phyloP scores from a whole-genome alignment of 768 basidiomycete genomes.

The Lanmaoa pseudosensibilis region DNA sequence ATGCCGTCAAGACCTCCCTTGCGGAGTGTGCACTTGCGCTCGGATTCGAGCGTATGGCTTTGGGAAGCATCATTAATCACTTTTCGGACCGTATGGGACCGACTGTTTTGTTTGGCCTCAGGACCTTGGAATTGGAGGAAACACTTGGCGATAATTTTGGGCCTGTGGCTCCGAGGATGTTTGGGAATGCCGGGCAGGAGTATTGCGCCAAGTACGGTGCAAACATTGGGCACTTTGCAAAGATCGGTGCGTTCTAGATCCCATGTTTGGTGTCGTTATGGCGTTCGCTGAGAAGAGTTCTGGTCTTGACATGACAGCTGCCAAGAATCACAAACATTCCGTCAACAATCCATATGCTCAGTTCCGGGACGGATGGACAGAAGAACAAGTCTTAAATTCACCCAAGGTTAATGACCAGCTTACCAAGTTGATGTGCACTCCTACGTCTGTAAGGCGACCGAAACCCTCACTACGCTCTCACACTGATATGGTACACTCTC shows the following conservation, averaged over 20 bases:
- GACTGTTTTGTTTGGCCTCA: slow-evolving; percentile 40
- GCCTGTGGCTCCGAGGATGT: slow-evolving; percentile 68
- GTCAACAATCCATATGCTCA: slow-evolving; percentile 81
- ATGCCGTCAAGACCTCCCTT: slow-evolving; percentile 63
- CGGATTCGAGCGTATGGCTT: slow-evolving; percentile 80
- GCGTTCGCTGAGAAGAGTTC: not conserved
- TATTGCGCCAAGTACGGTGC: slow-evolving; percentile 72
- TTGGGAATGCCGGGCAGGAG: slow-evolving; percentile 67
- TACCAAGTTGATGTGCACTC: slow-evolving; percentile 82
- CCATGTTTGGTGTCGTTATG: not conserved
- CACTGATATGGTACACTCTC: not conserved
- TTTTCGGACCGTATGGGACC: slow-evolving; percentile 54
- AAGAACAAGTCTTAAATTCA: slow-evolving; percentile 64
- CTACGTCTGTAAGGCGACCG: slow-evolving; percentile 61
- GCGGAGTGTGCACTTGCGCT: slow-evolving; percentile 75
- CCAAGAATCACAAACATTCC: slow-evolving; percentile 81
- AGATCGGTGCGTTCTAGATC: slow-evolving; percentile 56
- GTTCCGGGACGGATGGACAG: slow-evolving; percentile 73
- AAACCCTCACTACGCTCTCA: not conserved
- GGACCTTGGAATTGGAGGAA: slow-evolving; percentile 47
- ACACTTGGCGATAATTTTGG: slow-evolving; percentile 58
- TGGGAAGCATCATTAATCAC: slow-evolving; percentile 67
- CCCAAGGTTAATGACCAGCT: slow-evolving; percentile 66
- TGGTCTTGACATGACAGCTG: slow-evolving; percentile 41
- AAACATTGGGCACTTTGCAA: slow-evolving; percentile 60